Evolutionary conservation across 2,329 filamentous ascomycete genomes (phyloP), one percentile per base, ranked within the genome.

Genomic region (Diaporthe nobilis): DNA sequence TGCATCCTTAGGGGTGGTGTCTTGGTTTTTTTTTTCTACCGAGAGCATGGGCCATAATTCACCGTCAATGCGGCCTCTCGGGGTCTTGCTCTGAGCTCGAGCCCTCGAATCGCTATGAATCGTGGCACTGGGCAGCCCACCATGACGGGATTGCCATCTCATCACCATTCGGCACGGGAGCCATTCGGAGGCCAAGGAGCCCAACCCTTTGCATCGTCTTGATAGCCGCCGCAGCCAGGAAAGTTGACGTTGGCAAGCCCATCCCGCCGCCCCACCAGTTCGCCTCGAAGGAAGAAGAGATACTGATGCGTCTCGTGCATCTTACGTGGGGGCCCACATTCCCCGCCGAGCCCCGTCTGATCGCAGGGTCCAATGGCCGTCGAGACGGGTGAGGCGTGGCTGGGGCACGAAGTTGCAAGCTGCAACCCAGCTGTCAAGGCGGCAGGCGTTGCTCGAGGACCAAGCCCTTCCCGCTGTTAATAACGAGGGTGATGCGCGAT

Each of bases 321-420:
- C 47, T 55, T 65, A 53, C 71, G 71, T 53, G 57, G 34, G 70
- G 58, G 70, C 47, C 49, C 57, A 61, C 58, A 49, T 55, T 57
- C 60, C 65, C 65, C 57, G 72, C 72, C 47, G 61, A 49, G 60
- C 25, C 72, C 72, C 37, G 53, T 74, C 12, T 31, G 39, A 31
- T 28, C 42, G 47, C 37, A 65, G 61, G 39, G 22, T 25, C 42
- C 72, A 68, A 74, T 68, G 72, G 37, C 53, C 34, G 49, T 51
- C 20, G 37, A 61, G 58, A 51, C 74, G 74, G 44, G 53, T 65
- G 65, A 72, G 74, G 74, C 74, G 71, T 74, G 71, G 72, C 31
- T 60, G 51, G 65, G 65, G 47, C 71, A 25, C 42, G 20, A 49
- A 73, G n/a, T 49, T 67, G 74, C 39, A 44, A 37, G 58, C 68